A percentile compares a stretch with the other conserved stretches of the same genome.
Evolutionary conservation across 2,329 filamentous ascomycete genomes (phyloP).

Genomic region (Nakataea oryzae): DNA sequence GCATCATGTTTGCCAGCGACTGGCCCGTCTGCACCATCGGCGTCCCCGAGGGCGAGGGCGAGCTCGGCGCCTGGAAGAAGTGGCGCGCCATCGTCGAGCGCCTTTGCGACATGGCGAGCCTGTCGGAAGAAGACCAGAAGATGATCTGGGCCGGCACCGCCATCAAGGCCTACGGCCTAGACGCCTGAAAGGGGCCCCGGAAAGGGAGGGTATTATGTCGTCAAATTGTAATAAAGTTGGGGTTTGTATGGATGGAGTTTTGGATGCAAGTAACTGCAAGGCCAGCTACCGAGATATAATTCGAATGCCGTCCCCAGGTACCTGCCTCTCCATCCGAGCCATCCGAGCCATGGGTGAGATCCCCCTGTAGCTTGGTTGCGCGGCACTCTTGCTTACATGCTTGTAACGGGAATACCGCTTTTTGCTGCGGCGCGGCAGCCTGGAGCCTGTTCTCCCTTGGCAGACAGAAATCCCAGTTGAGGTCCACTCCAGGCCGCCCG

Average conservation of each 20-base stretch:
- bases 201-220: neutral
- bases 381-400: too few relatives aligned
- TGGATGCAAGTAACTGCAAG: neutral
- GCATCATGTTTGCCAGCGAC: constrained; percentile 85
- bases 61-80: constrained; percentile 52
- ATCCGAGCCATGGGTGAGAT: neutral
- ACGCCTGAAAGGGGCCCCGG: constrained; percentile 3
- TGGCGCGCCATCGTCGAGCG: constrained; percentile 65
- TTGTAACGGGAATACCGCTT: too few relatives aligned
- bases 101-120: constrained; percentile 51
- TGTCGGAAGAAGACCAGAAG: constrained; percentile 50
- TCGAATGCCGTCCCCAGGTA: neutral
- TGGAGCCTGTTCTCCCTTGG: too few relatives aligned
- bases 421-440: neutral
- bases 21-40: constrained; percentile 84
- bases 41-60: constrained; percentile 19
- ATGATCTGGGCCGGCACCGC: constrained; percentile 67
- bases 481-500: too few relatives aligned
- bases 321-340: too few relatives aligned
- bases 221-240: neutral
- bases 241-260: neutral
- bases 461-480: too few relatives aligned
- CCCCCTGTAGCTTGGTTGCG: too few relatives aligned
- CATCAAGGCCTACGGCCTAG: constrained; percentile 55
- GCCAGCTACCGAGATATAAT: neutral